phyloP scores from a whole-genome alignment of 169 alveolate species.

The Plasmodium vinckei region DNA sequence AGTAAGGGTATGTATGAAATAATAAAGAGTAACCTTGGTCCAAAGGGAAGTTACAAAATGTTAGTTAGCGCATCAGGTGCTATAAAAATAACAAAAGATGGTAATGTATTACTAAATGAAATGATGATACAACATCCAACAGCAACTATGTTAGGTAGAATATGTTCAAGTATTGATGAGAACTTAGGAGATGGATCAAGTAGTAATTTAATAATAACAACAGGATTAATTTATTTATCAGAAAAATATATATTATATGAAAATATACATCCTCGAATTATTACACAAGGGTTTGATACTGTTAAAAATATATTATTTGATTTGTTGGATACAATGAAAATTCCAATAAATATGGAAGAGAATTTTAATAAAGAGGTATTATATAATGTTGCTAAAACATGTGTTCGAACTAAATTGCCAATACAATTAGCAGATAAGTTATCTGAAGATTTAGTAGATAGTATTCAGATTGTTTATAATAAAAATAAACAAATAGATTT shows the following conservation, averaged over 20 bases:
- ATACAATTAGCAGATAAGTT: conserved; percentile 92
- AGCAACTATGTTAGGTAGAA: conserved; percentile 99
- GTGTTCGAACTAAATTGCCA: conserved; percentile 95
- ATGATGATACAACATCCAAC: conserved; percentile 99
- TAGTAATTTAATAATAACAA: conserved; percentile 95
- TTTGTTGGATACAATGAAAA: conserved; percentile 90
- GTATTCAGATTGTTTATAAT: conserved; percentile 84
- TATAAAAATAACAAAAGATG: conserved; percentile 97
- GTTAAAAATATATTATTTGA: conserved; percentile 93
- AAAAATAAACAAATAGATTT: conserved; percentile 92
- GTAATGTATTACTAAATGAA: conserved; percentile 96
- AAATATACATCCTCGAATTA: conserved; percentile 97
- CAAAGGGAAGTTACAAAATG: conserved; percentile 99
- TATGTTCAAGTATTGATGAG: conserved; percentile 99
- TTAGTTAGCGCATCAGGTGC: conserved; percentile 97
- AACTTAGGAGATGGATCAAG: conserved; percentile 99
- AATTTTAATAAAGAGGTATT: conserved; percentile 92
- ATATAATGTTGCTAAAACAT: conserved; percentile 94
- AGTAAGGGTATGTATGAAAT: conserved; percentile 98
- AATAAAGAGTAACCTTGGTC: conserved; percentile 97
- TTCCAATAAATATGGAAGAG: conserved; percentile 64
- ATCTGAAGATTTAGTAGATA: conserved; percentile 97
- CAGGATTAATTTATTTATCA: conserved; percentile 92
- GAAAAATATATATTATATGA: conserved; percentile 88
- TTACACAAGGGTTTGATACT: conserved; percentile 97